Evolutionary conservation across 1,284 basidiomycete species (phyloP).

Genomic region (Pseudozyma sp.): DNA sequence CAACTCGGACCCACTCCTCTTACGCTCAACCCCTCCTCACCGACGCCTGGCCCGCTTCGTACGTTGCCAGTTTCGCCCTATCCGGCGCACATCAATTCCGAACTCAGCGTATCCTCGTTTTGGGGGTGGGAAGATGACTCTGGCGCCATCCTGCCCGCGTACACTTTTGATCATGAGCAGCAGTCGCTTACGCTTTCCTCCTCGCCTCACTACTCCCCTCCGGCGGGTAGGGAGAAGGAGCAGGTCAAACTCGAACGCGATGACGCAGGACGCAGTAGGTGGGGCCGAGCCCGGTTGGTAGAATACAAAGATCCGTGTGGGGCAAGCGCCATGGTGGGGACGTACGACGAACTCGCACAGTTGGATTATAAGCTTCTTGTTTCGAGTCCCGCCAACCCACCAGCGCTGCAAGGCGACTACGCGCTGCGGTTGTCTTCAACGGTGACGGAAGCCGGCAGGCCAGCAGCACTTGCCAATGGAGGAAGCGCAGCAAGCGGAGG

Average conservation of each 20-base stretch:
- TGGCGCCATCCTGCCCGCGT: slow-evolving; percentile 49
- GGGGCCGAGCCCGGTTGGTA: slow-evolving; percentile 61
- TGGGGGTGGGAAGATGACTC: slow-evolving; percentile 69
- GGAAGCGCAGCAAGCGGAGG: background rate
- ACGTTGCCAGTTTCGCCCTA: slow-evolving; percentile 79
- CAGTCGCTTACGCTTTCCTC: slow-evolving; percentile 15
- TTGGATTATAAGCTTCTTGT: slow-evolving; percentile 69
- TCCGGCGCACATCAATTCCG: slow-evolving; percentile 73
- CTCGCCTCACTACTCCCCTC: slow-evolving; percentile 8
- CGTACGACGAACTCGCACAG: slow-evolving; percentile 77
- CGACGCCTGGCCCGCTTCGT: slow-evolving; percentile 43
- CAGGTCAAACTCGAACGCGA: slow-evolving; percentile 50
- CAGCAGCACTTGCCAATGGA: background rate
- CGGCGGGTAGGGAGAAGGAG: slow-evolving; percentile 43
- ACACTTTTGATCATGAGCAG: slow-evolving; percentile 27
- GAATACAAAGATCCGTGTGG: slow-evolving; percentile 66
- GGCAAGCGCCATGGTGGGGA: slow-evolving; percentile 71
- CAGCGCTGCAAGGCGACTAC: slow-evolving; percentile 41
- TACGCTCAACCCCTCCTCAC: slow-evolving; percentile 18
- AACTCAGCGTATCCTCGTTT: slow-evolving; percentile 75
- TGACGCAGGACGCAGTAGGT: slow-evolving; percentile 54
- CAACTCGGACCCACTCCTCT: slow-evolving; percentile 53
- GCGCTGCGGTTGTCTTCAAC: slow-evolving; percentile 33
- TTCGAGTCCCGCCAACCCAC: slow-evolving; percentile 51
- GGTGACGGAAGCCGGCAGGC: slow-evolving; percentile 10